phyloP scores from a whole-genome alignment of 176 grass and related monocot genomes.

The Cenchrus americanus region DNA sequence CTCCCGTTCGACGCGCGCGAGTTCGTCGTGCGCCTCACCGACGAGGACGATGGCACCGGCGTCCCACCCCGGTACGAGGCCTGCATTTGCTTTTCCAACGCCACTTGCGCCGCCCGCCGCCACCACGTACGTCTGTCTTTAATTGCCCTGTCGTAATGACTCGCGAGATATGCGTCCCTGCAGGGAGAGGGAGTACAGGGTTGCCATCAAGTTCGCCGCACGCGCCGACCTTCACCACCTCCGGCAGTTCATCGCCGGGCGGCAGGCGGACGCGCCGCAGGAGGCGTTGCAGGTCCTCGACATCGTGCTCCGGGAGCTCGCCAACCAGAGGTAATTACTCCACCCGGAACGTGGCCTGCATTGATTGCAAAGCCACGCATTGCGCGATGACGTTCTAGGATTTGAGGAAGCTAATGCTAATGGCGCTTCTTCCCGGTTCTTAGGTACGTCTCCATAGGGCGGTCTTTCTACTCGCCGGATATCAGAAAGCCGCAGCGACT shows the following conservation, averaged over 20 bases:
- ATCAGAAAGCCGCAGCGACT: constrained; percentile 88
- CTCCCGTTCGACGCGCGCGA: constrained; percentile 84
- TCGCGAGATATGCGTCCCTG: constrained; percentile 7
- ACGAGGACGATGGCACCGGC: constrained; percentile 70
- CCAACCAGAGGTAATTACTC: constrained; percentile 73
- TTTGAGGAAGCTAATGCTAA: constrained; percentile 18
- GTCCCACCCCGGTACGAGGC: constrained; percentile 59
- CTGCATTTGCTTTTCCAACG: neutral
- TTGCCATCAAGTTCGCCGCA: constrained; percentile 94
- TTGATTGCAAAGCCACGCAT: constrained; percentile 22
- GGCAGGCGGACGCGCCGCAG: constrained; percentile 80
- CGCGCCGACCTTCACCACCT: constrained; percentile 93
- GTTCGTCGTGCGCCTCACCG: constrained; percentile 78
- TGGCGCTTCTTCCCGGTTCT: neutral
- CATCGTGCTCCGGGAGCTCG: constrained; percentile 87
- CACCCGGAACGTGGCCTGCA: constrained; percentile 18
- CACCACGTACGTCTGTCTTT: neutral
- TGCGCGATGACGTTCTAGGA: neutral
- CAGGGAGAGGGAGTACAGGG: constrained; percentile 91
- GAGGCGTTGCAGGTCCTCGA: constrained; percentile 97
- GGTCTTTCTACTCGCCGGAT: constrained; percentile 93
- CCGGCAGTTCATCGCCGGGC: constrained; percentile 81
- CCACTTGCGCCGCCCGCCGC: neutral
- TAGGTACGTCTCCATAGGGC: constrained; percentile 82
- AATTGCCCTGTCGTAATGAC: neutral